Conservation (phyloP, 495 filamentous ascomycete genomes). For the Talaromyces thailandensis region DNA sequence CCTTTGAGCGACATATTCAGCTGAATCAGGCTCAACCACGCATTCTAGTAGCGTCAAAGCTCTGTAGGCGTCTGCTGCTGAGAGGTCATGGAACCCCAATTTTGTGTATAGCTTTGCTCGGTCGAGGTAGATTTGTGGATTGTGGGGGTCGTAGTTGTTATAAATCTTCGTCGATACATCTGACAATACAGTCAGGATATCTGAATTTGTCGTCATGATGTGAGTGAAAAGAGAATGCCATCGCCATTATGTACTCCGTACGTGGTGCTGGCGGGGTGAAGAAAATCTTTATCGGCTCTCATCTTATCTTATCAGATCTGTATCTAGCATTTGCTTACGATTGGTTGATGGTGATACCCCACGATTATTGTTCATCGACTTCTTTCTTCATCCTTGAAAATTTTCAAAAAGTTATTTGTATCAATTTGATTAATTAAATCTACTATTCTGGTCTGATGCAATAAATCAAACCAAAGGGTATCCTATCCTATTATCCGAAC, state of each 20-base stretch:
- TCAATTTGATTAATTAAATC: neutral
- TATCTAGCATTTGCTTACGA: neutral
- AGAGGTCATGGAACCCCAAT: conserved; percentile 82
- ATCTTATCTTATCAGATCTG: neutral
- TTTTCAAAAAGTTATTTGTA: neutral
- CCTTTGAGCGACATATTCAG: conserved; percentile 31
- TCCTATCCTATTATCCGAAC: neutral
- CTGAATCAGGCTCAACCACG: conserved; percentile 48
- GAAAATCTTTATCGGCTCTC: neutral
- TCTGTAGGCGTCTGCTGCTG: conserved; percentile 82
- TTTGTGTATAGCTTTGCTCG: conserved; percentile 61
- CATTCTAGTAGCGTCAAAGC: conserved; percentile 81
- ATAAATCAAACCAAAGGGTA: neutral
- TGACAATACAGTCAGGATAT: conserved; percentile 9
- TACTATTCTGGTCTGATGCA: neutral
- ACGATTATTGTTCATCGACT: neutral
- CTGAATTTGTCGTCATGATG: conserved; percentile 2
- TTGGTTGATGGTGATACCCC: neutral
- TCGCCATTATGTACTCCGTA: neutral
- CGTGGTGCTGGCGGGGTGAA: neutral
- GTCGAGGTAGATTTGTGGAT: conserved; percentile 65
- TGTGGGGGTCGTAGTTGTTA: conserved; percentile 53
- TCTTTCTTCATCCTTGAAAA: neutral
- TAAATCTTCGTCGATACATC: conserved; percentile 18
- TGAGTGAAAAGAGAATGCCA: neutral